These are phyloP conservation scores for Nakazawaea populi DNA, from an alignment of 805 yeast species.

Conservation along the genomic window DNA sequence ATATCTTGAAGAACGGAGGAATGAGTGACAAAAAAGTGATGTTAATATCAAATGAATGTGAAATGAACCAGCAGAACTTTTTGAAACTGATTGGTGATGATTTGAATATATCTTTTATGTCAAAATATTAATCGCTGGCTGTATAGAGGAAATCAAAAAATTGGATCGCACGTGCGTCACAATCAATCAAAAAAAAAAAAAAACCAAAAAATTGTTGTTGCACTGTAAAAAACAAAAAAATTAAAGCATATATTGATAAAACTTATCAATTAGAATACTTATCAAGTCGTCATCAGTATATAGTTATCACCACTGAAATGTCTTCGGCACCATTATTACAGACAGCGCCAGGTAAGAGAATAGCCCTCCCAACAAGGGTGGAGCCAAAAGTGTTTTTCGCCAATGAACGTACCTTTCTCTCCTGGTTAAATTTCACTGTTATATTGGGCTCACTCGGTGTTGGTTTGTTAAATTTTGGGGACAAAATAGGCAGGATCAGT, in stretches of 20 bases:
- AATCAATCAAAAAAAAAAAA: neutral
- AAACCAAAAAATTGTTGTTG: neutral
- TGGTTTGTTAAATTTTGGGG: constrained; percentile 95
- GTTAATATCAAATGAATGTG: constrained; percentile 9
- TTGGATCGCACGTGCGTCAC: neutral
- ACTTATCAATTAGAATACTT: too few relatives aligned
- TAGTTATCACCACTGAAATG: constrained; percentile 28
- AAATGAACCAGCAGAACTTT: constrained; percentile 3
- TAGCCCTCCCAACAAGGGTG: constrained; percentile 95
- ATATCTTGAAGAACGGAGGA: constrained; percentile 48
- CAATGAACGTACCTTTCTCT: constrained; percentile 95
- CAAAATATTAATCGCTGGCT: neutral
- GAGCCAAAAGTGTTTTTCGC: constrained; percentile 99
- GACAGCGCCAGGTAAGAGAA: constrained; percentile 80
- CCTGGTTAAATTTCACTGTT: constrained; percentile 99
- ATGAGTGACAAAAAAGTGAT: constrained; percentile 15
- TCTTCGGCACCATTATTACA: constrained; percentile 71
- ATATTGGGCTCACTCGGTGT: constrained; percentile 95
- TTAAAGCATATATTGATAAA: too few relatives aligned
- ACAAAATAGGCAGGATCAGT: constrained; percentile 82
- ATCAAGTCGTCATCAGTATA: too few relatives aligned
- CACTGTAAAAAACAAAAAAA: neutral
- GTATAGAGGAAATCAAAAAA: neutral
- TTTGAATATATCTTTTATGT: constrained; percentile 1
- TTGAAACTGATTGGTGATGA: constrained; percentile 3